Evolutionary conservation across 495 filamentous ascomycete species (phyloP).

Genomic region (Parmelia sp.): DNA sequence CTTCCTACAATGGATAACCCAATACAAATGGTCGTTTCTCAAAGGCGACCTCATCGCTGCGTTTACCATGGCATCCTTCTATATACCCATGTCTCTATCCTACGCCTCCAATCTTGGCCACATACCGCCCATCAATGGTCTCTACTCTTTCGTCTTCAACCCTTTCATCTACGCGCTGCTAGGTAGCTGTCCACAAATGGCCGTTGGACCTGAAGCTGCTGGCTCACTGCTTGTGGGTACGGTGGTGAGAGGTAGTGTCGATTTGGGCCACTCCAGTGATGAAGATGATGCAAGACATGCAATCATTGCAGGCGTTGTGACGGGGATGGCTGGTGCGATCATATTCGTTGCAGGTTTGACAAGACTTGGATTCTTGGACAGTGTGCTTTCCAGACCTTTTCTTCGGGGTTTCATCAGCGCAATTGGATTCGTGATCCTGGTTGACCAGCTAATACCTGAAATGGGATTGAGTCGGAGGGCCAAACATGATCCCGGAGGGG

Average conservation of each 20-base stretch:
- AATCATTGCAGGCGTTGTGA: constrained; percentile 79
- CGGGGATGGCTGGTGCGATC: constrained; percentile 77
- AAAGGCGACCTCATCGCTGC: constrained; percentile 81
- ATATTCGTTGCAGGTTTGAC: constrained; percentile 78
- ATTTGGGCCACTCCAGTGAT: constrained; percentile 60
- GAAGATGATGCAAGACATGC: constrained; percentile 65
- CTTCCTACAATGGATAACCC: constrained; percentile 75
- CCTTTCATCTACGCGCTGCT: constrained; percentile 85
- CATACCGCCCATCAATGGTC: constrained; percentile 87
- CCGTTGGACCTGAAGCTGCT: constrained; percentile 93
- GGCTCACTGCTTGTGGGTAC: constrained; percentile 84
- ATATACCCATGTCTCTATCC: constrained; percentile 94
- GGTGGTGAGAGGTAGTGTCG: constrained; percentile 72
- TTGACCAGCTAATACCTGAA: constrained; percentile 90
- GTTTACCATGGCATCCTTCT: constrained; percentile 90
- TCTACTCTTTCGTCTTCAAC: constrained; percentile 90
- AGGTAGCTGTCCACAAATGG: constrained; percentile 83
- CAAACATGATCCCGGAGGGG: constrained; percentile 35
- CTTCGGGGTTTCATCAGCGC: constrained; percentile 93
- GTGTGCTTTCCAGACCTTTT: constrained; percentile 87
- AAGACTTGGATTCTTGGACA: constrained; percentile 90
- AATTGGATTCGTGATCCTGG: constrained; percentile 90
- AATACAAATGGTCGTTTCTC: constrained; percentile 76
- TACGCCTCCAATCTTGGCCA: constrained; percentile 91
- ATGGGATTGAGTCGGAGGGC: constrained; percentile 61